Conservation (phyloP, 2,329 filamentous ascomycete species). For the Aspergillus latus region DNA sequence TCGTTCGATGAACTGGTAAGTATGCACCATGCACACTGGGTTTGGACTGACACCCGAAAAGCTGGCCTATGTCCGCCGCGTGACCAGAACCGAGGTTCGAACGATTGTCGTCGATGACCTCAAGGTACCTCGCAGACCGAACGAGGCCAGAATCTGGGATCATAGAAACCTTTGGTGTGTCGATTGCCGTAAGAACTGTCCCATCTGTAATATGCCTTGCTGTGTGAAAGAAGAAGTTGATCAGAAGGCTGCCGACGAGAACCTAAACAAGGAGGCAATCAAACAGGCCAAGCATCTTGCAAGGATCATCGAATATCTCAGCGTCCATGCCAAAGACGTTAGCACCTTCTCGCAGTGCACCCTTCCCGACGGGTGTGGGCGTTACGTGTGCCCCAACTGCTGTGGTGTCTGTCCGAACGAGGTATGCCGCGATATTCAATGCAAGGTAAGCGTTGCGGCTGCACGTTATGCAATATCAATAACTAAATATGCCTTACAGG, state of each 20-base stretch:
- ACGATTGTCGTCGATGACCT: background rate
- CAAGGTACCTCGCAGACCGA: constrained; percentile 6
- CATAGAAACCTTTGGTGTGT: constrained; percentile 36
- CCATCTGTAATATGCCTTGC: constrained; percentile 31
- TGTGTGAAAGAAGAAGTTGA: constrained; percentile 30
- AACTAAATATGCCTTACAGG: constrained; percentile 17
- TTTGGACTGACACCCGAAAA: constrained; percentile 3
- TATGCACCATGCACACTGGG: background rate
- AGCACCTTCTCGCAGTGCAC: constrained; percentile 38
- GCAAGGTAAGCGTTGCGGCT: constrained; percentile 25
- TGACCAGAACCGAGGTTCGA: constrained; percentile 16
- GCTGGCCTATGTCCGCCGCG: constrained; percentile 18
- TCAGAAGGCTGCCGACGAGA: constrained; percentile 13
- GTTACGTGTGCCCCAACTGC: constrained; percentile 36
- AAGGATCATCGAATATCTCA: constrained; percentile 25
- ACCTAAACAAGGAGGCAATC: constrained; percentile 16
- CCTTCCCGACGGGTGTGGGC: constrained; percentile 28
- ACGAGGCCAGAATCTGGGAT: constrained; percentile 28
- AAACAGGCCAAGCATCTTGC: constrained; percentile 20
- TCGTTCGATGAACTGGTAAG: constrained; percentile 16
- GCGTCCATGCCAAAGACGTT: constrained; percentile 27
- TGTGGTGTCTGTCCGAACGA: constrained; percentile 36
- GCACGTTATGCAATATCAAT: background rate
- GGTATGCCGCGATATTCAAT: constrained; percentile 36
- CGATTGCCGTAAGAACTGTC: constrained; percentile 29